Evolutionary conservation across 2,329 filamentous ascomycete species (phyloP).

Genomic region (Nemania serpens): DNA sequence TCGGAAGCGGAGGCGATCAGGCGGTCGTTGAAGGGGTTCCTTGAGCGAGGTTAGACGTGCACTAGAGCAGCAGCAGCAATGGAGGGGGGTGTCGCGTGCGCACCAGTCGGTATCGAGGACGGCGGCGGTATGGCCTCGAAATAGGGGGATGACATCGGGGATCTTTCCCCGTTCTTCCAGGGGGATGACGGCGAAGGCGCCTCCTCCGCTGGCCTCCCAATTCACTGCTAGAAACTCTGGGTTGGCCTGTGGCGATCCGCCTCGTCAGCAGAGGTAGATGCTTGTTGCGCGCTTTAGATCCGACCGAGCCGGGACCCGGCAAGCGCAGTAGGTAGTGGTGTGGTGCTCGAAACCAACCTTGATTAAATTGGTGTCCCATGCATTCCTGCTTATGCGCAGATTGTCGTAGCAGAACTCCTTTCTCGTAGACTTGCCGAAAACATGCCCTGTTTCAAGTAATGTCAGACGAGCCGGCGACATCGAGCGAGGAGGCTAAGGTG

Average conservation of each 20-base stretch:
- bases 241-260: slow-evolving; percentile 69
- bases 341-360: slow-evolving; percentile 63
- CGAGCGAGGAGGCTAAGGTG: slow-evolving; percentile 28
- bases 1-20: slow-evolving; percentile 93
- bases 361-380: slow-evolving; percentile 98
- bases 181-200: slow-evolving; percentile 95
- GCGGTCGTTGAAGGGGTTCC: slow-evolving; percentile 95
- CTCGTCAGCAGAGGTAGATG: slow-evolving; percentile 24
- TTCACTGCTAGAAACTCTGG: slow-evolving; percentile 96
- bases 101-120: slow-evolving; percentile 61
- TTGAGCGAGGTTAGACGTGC: slow-evolving; percentile 47
- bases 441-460: slow-evolving; percentile 72
- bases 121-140: slow-evolving; percentile 92
- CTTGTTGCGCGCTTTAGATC: slow-evolving; percentile 13
- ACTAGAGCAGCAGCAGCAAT: neutral
- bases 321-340: neutral
- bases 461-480: slow-evolving; percentile 36
- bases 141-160: slow-evolving; percentile 91
- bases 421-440: slow-evolving; percentile 93
- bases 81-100: slow-evolving; percentile 24
- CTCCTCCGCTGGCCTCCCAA: slow-evolving; percentile 95
- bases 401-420: slow-evolving; percentile 99
- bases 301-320: neutral
- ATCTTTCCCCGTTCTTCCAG: slow-evolving; percentile 86
- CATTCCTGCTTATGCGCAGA: slow-evolving; percentile 94